A percentile compares a stretch with the other conserved stretches of the same genome.
phyloP scores from a whole-genome alignment of 2,329 filamentous ascomycete genomes.

The Beauveria pseudobassiana region DNA sequence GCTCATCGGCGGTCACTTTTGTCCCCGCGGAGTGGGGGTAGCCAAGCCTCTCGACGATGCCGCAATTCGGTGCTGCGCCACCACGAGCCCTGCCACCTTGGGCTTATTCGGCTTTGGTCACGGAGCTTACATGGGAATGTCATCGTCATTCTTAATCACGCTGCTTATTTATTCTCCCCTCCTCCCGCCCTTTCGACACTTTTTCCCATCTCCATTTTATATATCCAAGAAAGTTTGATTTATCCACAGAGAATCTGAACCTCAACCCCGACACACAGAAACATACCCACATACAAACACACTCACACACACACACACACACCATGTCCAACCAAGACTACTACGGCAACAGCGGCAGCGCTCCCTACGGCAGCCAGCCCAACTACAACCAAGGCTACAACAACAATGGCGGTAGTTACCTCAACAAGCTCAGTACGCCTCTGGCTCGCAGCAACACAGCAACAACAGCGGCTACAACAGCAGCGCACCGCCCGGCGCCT shows the following conservation, averaged over 20 bases:
- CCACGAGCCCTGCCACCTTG: neutral
- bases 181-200: neutral
- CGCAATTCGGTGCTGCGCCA: neutral
- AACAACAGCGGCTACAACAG: neutral
- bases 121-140: neutral
- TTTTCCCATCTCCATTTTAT: neutral
- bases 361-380: conserved; percentile 6
- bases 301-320: neutral
- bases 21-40: neutral
- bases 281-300: neutral
- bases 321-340: conserved; percentile 32
- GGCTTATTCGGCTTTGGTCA: too few species aligned
- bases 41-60: neutral
- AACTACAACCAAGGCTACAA: conserved; percentile 7
- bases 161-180: neutral
- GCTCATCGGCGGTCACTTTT: too few species aligned
- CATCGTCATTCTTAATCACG: neutral
- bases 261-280: neutral
- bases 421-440: conserved; percentile 11
- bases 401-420: conserved; percentile 14
- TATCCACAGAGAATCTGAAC: too few species aligned
- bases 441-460: conserved; percentile 4
- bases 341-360: conserved; percentile 25
- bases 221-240: neutral
- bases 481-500: neutral